phyloP scores from a whole-genome alignment of 257 asterid genomes.

The Solanum piurae region DNA sequence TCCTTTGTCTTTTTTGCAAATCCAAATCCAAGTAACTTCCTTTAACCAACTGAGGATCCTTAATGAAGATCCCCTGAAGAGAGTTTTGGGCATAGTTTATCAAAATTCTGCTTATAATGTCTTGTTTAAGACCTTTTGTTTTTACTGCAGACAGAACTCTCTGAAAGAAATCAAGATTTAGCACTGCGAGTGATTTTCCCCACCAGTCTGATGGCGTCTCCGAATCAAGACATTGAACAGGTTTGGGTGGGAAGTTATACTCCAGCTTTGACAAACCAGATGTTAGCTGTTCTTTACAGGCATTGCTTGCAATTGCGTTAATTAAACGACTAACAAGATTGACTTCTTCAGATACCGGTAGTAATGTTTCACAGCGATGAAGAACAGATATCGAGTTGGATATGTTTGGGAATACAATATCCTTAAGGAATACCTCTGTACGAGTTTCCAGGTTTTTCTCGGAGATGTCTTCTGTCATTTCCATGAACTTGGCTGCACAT shows the following conservation, averaged over 20 bases:
- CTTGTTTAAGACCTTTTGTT: slow-evolving; percentile 77
- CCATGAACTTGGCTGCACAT: slow-evolving; percentile 68
- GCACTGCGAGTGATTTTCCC: slow-evolving; percentile 57
- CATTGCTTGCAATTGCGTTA: slow-evolving; percentile 64
- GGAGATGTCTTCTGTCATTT: slow-evolving; percentile 75
- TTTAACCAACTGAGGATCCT: slow-evolving; percentile 41
- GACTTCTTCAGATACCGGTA: slow-evolving; percentile 59
- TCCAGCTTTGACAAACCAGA: slow-evolving; percentile 77
- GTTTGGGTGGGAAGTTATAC: slow-evolving; percentile 41
- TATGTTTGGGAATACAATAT: slow-evolving; percentile 42
- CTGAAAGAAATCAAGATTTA: slow-evolving; percentile 68
- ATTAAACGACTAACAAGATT: slow-evolving; percentile 45
- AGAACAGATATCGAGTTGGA: slow-evolving; percentile 64
- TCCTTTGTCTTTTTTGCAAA: slow-evolving; percentile 54
- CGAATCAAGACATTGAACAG: slow-evolving; percentile 21
- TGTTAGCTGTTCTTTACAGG: slow-evolving; percentile 80
- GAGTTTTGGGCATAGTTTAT: slow-evolving; percentile 74
- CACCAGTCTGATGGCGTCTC: slow-evolving; percentile 73
- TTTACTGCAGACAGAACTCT: slow-evolving; percentile 67
- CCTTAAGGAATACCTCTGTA: slow-evolving; percentile 55
- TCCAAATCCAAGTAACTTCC: slow-evolving; percentile 41
- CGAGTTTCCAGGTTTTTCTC: slow-evolving; percentile 65
- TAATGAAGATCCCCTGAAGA: slow-evolving; percentile 46
- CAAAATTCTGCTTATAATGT: slow-evolving; percentile 60
- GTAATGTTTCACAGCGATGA: slow-evolving; percentile 49